Evolutionary conservation across 768 basidiomycete species (phyloP).

Genomic region (Tricholomella constricta): DNA sequence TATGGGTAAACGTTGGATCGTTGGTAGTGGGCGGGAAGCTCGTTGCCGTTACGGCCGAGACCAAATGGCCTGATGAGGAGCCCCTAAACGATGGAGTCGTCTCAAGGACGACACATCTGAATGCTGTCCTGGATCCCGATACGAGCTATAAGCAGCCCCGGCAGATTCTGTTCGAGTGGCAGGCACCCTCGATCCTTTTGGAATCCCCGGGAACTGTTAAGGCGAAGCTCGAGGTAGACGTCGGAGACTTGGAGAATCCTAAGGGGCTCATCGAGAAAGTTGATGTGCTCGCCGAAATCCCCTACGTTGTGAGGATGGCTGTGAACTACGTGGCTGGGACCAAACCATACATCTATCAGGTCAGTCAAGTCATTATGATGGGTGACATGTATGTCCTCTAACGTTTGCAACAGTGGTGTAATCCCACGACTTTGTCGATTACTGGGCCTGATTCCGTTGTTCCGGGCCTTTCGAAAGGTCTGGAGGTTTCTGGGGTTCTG

Average conservation of each 20-base stretch:
- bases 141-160: conserved; percentile 81
- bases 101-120: conserved; percentile 68
- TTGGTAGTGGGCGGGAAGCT: conserved; percentile 82
- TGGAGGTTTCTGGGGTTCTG: conserved; percentile 64
- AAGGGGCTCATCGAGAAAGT: conserved; percentile 90
- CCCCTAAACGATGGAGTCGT: conserved; percentile 45
- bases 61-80: conserved; percentile 69
- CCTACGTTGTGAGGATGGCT: conserved; percentile 87
- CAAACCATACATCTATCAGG: conserved; percentile 95
- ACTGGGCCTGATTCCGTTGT: conserved; percentile 43
- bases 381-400: not conserved
- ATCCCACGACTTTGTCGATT: conserved; percentile 45
- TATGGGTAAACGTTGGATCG: conserved; percentile 83
- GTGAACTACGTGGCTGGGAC: conserved; percentile 92
- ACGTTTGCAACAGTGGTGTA: conserved; percentile 42
- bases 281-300: conserved; percentile 87
- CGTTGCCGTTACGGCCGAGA: conserved; percentile 76
- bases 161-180: conserved; percentile 77
- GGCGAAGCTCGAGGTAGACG: conserved; percentile 56
- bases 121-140: conserved; percentile 64
- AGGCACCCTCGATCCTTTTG: conserved; percentile 60
- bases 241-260: conserved; percentile 59
- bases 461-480: conserved; percentile 40
- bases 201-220: conserved; percentile 54
- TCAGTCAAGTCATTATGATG: conserved; percentile 36